Conservation (phyloP, 2,329 filamentous ascomycete genomes). For the Botryosphaeria dothidea region DNA sequence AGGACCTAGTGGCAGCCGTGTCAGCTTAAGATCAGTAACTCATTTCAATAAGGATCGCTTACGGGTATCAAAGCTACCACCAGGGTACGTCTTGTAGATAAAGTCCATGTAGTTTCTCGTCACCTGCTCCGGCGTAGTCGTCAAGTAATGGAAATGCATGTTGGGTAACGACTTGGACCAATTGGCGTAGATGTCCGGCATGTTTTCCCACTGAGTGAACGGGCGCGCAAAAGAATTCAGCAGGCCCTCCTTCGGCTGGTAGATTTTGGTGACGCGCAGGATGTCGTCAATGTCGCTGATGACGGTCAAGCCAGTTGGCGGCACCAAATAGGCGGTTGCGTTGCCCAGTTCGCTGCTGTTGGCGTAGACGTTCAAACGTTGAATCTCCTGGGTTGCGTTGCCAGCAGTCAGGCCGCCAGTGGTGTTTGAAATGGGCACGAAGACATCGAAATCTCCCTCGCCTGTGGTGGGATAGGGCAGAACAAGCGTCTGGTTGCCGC, state of each 20-base stretch:
- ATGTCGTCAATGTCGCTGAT: conserved; percentile 81
- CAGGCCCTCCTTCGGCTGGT: conserved; percentile 70
- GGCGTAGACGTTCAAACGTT: conserved; percentile 68
- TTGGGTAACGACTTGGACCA: conserved; percentile 68
- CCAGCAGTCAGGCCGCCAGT: conserved; percentile 58
- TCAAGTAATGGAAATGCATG: conserved; percentile 79
- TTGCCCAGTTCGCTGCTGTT: conserved; percentile 68
- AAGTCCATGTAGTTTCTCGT: conserved; percentile 78
- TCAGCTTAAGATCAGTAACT: conserved; percentile 15
- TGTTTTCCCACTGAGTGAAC: conserved; percentile 74
- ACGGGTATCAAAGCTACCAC: conserved; percentile 75
- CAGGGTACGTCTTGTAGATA: conserved; percentile 76
- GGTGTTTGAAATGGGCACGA: conserved; percentile 64
- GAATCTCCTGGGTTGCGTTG: conserved; percentile 64
- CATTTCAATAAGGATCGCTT: background rate
- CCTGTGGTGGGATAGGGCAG: conserved; percentile 66
- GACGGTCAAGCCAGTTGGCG: conserved; percentile 68
- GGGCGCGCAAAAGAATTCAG: conserved; percentile 74
- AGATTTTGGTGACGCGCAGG: conserved; percentile 78
- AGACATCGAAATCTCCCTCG: conserved; percentile 73
- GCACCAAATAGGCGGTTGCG: conserved; percentile 74
- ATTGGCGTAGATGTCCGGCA: conserved; percentile 76
- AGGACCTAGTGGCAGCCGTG: conserved; percentile 49
- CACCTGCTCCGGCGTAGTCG: conserved; percentile 74
- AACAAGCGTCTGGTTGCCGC: conserved; percentile 63